Percentiles rank a stretch among this genome's conserved stretches.
These are phyloP conservation scores for Botrytis medusae DNA, from an alignment of 2,329 filamentous ascomycete species.

Conservation along the genomic window DNA sequence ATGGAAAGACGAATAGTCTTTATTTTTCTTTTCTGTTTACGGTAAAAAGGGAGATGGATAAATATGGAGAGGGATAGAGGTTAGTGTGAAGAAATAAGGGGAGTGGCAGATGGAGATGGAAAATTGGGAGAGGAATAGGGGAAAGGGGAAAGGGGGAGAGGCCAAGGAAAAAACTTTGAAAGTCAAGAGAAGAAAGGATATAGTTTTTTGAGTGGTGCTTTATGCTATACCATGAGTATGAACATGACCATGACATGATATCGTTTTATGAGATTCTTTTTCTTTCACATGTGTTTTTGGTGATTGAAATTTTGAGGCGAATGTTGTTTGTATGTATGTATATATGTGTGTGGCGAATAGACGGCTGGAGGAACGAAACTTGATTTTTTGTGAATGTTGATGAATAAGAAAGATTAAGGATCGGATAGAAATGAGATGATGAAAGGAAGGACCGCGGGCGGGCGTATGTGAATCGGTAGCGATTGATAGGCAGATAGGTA, in stretches of 20 bases:
- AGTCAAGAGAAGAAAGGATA: not conserved
- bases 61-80: not conserved
- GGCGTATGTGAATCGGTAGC: not conserved
- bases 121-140: not conserved
- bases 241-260: not conserved
- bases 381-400: not conserved
- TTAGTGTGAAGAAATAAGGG: not conserved
- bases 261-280: not conserved
- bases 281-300: not conserved
- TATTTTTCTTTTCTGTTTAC: conserved; percentile 9
- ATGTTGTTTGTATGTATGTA: not conserved
- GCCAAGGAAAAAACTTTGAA: not conserved
- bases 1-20: not conserved
- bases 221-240: conserved; percentile 3
- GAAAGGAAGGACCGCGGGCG: no score
- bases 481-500: not conserved
- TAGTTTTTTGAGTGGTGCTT: conserved; percentile 1
- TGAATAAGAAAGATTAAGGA: not conserved
- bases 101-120: not conserved
- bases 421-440: not conserved
- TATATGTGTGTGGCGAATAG: not conserved
- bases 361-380: not conserved
- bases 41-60: not conserved
- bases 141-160: not conserved
- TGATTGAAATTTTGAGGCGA: not conserved